phyloP scores from a whole-genome alignment of 108 stramenopile genomes.

The Asterionellopsis glacialis region DNA sequence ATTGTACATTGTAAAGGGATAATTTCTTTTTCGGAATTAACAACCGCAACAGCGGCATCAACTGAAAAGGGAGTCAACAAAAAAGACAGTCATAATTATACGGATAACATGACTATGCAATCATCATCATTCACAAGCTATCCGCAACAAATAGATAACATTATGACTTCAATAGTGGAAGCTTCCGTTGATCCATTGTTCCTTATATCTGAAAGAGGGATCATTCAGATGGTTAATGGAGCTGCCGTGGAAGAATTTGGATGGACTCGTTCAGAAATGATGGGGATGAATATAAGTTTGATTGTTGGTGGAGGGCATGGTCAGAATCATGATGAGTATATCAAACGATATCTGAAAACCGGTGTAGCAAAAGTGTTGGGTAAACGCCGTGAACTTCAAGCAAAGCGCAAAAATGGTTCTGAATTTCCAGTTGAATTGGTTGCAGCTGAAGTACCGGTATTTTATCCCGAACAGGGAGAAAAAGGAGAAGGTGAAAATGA shows the following conservation, averaged over 20 bases:
- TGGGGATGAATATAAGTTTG: conserved; percentile 9
- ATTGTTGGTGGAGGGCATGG: conserved; percentile 12
- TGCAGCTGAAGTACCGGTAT: neutral
- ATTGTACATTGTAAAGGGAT: neutral
- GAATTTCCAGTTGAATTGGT: conserved; percentile 2
- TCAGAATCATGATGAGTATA: conserved; percentile 18
- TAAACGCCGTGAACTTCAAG: conserved; percentile 16
- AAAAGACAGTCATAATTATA: neutral
- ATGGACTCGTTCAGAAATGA: conserved; percentile 3
- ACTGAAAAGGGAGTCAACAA: neutral
- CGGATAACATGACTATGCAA: neutral
- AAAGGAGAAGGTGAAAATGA: too few species aligned
- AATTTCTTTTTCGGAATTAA: neutral
- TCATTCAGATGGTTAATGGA: conserved; percentile 16
- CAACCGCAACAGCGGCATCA: neutral
- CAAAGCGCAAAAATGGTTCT: neutral
- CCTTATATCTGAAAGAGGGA: conserved; percentile 6
- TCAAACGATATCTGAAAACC: conserved; percentile 27
- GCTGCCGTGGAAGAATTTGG: conserved; percentile 8
- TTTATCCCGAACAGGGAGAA: neutral
- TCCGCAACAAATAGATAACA: neutral
- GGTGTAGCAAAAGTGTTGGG: conserved; percentile 25
- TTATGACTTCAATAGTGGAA: conserved; percentile 15
- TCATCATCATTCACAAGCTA: neutral
- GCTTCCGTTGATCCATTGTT: conserved; percentile 36